A percentile compares a stretch with the other conserved stretches of the same genome.
Conservation (phyloP, 768 basidiomycete species). For the Termitomyces sp. region DNA sequence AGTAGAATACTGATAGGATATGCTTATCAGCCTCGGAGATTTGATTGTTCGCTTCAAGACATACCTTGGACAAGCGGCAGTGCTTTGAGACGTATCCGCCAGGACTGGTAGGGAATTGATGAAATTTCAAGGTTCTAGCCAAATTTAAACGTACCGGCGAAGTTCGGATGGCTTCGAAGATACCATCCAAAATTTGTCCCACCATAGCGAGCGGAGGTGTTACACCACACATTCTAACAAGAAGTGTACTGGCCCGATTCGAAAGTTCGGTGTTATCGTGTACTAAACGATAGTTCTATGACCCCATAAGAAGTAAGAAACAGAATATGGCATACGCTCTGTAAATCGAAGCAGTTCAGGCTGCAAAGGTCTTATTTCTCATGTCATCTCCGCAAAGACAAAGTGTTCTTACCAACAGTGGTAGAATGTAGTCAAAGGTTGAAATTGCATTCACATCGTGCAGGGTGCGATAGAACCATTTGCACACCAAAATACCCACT, state of each 20-base stretch:
- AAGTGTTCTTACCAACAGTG: slow-evolving; percentile 58
- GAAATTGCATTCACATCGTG: slow-evolving; percentile 77
- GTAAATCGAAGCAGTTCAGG: slow-evolving; percentile 76
- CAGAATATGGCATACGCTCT: slow-evolving; percentile 42
- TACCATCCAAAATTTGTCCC: slow-evolving; percentile 61
- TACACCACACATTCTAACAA: slow-evolving; percentile 85
- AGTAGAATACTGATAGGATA: slow-evolving; percentile 66
- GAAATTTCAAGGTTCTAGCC: background rate
- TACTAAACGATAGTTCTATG: slow-evolving; percentile 33
- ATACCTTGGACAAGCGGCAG: slow-evolving; percentile 78
- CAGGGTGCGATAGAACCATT: slow-evolving; percentile 72
- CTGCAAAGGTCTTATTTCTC: slow-evolving; percentile 27
- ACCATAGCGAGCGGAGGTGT: slow-evolving; percentile 71
- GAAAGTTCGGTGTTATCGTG: slow-evolving; percentile 74
- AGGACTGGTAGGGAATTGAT: slow-evolving; percentile 50
- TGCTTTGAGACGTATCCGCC: slow-evolving; percentile 84
- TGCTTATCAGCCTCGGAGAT: background rate
- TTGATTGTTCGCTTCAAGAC: slow-evolving; percentile 4
- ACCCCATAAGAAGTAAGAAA: background rate
- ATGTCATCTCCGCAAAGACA: background rate
- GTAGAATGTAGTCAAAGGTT: slow-evolving; percentile 78
- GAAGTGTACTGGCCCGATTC: slow-evolving; percentile 58
- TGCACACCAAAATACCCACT: slow-evolving; percentile 65
- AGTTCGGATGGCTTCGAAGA: slow-evolving; percentile 73
- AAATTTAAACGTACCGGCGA: slow-evolving; percentile 53